Evolutionary conservation across 352 stramenopile species (phyloP).

Genomic region (Pythium folliculosum): DNA sequence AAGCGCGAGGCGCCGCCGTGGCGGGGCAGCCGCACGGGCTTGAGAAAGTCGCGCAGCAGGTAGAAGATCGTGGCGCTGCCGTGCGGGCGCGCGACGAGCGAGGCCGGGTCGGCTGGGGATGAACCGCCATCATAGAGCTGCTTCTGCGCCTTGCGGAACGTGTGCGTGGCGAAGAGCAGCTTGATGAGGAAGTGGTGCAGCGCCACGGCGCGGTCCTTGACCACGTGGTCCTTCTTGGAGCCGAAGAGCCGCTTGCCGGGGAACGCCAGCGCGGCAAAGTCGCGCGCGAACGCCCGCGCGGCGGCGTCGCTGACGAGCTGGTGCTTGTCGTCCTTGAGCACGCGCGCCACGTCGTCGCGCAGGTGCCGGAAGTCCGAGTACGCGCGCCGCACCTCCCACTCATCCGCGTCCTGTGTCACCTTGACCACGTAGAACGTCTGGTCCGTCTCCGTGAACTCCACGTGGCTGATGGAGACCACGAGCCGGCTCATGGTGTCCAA

Average conservation of each 20-base stretch:
- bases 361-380: conserved; percentile 78
- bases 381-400: conserved; percentile 68
- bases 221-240: conserved; percentile 65
- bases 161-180: conserved; percentile 70
- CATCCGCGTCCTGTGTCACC: conserved; percentile 71
- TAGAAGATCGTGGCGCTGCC: conserved; percentile 68
- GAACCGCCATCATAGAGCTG: conserved; percentile 49
- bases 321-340: conserved; percentile 60
- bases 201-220: conserved; percentile 72
- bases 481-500: conserved; percentile 65
- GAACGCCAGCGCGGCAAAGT: conserved; percentile 47
- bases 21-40: conserved; percentile 34
- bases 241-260: conserved; percentile 68
- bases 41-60: conserved; percentile 72
- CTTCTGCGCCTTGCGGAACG: conserved; percentile 76
- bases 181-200: conserved; percentile 79
- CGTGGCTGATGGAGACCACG: conserved; percentile 71
- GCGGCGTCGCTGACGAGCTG: conserved; percentile 50
- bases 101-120: no score
- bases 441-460: conserved; percentile 72
- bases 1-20: not conserved
- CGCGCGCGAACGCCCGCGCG: conserved; percentile 43
- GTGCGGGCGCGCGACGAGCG: conserved; percentile 44
- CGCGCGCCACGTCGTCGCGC: conserved; percentile 61
- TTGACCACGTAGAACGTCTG: conserved; percentile 78